Base-by-base conservation (phyloP, 1,284 basidiomycete species). In the Albatrellus sp. region DNA sequence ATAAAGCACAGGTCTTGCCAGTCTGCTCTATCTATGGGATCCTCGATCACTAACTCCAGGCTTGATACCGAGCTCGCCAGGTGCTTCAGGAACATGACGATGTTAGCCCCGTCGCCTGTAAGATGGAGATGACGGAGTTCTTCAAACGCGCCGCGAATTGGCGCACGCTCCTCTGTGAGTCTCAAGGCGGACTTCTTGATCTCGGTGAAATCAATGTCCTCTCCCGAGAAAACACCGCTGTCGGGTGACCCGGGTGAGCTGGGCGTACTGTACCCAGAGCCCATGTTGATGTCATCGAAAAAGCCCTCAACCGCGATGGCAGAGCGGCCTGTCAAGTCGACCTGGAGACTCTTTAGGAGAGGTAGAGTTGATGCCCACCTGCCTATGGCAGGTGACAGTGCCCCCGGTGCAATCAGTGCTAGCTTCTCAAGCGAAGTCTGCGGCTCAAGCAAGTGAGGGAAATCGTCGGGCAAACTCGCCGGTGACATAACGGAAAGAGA, bases 1-100 rank as follows among this genome's bases (percentile, higher is more conserved):
- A 80, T 57, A 35, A 61, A 60, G 39, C 73, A 80, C 16, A 86
- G 65, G 48, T 82, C 73, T 51, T 74, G 73, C 83, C 83, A 87
- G 54, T 84, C 81, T 11, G 70, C 70, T 48, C 68, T 69, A 52
- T 77, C 72, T 11, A 81, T 80, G 12, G 83, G 80, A 54, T 86
- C 83, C 51, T 86, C 83, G 50, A 87, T 77, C 54, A 77, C 65
- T 35, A 87, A 69, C 44, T 86, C 82, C 48, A 87, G 67, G 42
- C 72, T 69, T 19, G 66, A 62, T 52, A 87, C 61, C 30, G 72
- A 66, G 55, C 71, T 75, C 13, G 72, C 68, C 52, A 87, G 59
- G 54, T 83, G 79, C 51, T 70, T 74, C 49, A 86, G 59, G 63
- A 87, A 87, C 13, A 75, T 74, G 4, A 73, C 70, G 44, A 85